Base-by-base conservation (phyloP, 495 filamentous ascomycete genomes). In the Lasiosphaeris hirsuta region DNA sequence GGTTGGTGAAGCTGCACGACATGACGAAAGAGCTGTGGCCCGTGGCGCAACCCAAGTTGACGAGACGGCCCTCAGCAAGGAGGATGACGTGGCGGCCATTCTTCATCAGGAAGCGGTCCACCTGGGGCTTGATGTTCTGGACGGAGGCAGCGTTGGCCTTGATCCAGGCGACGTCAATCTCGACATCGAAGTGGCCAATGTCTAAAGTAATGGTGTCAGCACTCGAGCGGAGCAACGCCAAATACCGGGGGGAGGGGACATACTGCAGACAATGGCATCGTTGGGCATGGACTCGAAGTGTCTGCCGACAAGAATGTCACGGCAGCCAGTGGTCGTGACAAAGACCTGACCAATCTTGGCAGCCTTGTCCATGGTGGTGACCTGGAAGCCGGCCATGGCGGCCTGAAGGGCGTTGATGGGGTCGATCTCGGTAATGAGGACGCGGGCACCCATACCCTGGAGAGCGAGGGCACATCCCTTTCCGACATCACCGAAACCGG, bases 1-100 rank as follows among this genome's bases (percentile, higher is more conserved):
- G 94, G 86, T 98, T 98, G 81, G 93, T 96, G 88, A 98, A 98
- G 60, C 92, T 97, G 89, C 94, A 98, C 63, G 90, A 96, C 94
- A 98, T 97, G 84, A 98, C 94, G 80, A 98, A 98, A 47, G 93
- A 97, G 66, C 92, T 96, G 88, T 98, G 94, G 59, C 94, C 94
- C 58, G 94, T 98, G 70, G 94, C 94, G 79, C 94, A 98, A 75
- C 94, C 94, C 54, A 98, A 82, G 84, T 98, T 98, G 78, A 98
- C 95, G 55, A 98, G 89, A 81, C 94, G 93, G 64, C 94, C 94
- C 78, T 98, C 94, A 62, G 94, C 94, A 56, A 98, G 86, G 60
- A 98, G 92, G 73, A 98, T 95, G 82, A 98, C 91, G 82, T 97
- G 88, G 69, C 89, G 87, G 78, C 95, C 94, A 80, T 75, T 96